Evolutionary conservation across 2,329 filamentous ascomycete species (phyloP), one percentile per base, ranked within the genome.

Genomic region (Falciphora oryzae): DNA sequence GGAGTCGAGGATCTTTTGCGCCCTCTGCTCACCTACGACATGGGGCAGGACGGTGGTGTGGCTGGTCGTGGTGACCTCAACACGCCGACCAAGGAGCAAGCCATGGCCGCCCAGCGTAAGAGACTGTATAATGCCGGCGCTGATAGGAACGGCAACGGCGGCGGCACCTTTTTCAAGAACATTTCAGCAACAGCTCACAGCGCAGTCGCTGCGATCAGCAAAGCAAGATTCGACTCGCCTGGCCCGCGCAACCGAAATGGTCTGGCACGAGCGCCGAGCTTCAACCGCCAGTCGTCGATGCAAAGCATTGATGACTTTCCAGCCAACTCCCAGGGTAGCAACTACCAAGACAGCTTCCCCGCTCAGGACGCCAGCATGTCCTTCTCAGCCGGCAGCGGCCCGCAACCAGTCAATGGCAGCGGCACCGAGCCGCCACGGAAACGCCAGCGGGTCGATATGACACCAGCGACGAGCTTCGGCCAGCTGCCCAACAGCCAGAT

Each of bases 31-130:
- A 92, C 90, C 32, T 92, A 94, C 74, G 91, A 94, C 72, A 90
- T 93, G 80, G 88, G 86, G 64, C 86, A 89, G 69, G 89, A 93
- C 66, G 90, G 91, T 62, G 88, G 87, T 62, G 77, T 87, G 62
- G 86, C 89, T 6, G 89, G 89, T 65, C 86, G 88, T 60, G 91
- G 90, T 60, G 86, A 89, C 69, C 85, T 97, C 70, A 94, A 98
- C 72, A 98, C 95, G 0, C 95, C 95, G 0, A 99, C 95, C 53
- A 99, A 99, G 77, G 95, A 98, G 77, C 95, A 98, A 77, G 95
- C 95, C 66, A 97, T 98, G 93, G 95, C 95, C 14, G 94, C 94
- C 6, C 90, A 93, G 77, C 83, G 95, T 69, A 98, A 99, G 76
- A 87, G 94, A 69, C 87, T 97, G 77, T 98, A 97, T 78, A 96